Evolutionary conservation across 768 basidiomycete species (phyloP), one percentile per base, ranked within the genome.

Genomic region (Leccinellum rugosiceps): DNA sequence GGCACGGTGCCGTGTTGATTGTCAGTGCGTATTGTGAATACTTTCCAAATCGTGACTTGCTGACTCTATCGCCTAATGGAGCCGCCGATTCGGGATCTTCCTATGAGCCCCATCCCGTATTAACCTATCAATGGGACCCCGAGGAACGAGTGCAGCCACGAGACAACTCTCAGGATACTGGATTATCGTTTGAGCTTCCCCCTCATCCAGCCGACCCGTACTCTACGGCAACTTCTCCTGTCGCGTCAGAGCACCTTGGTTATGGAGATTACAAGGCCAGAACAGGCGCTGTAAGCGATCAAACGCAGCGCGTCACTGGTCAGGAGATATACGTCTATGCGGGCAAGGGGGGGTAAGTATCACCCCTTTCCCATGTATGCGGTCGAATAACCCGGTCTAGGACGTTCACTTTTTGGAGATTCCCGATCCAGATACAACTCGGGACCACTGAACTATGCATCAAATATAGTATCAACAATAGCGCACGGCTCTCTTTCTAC

Each of bases 391-490:
- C 31, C 2, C 7, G 41, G 25, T 49, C 30, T 58, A 95, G 94
- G 5, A 87, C 88, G 0, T 94, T 84, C 68, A 92, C 92, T 1
- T 99, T 99, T 76, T 98, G 94, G 90, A 81, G 96, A 53, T 98
- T 98, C 75, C 78, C 86, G 66, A 83, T 98, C 49, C 84, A 87
- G 60, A 80, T 99, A 54, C 93, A 92, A 0, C 72, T 98, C 2
- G 78, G 80, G 2, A 73, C 76, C 9, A 75, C 77, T 35, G 92
- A 96, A 75, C 89, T 94, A 81, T 75, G 78, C 50, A 79, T 98
- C 52, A 78, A 74, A 55, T 99, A 99, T 72, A 81, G 80, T 53
- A 78, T 99, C 65, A 98, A 98, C 69, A 75, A 82, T 10, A 89
- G 94, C 3, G 83, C 88, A 50, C 79, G 82, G 58, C 76, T 92